These are phyloP conservation scores for Xylaria hypoxylon DNA, from an alignment of 2,329 filamentous ascomycete species.

Conservation along the genomic window DNA sequence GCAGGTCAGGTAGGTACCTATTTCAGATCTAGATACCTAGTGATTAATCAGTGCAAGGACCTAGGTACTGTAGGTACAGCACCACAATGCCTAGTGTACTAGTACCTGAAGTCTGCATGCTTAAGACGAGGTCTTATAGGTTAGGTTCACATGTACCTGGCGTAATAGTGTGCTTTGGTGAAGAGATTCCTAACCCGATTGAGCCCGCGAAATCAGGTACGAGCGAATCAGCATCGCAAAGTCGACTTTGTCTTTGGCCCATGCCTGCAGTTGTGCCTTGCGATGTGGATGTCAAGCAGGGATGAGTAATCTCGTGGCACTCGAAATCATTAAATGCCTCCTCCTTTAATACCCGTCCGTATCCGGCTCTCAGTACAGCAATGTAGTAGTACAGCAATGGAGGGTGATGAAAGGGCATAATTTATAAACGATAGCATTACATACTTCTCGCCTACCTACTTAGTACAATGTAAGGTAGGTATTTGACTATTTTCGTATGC, in stretches of 20 bases:
- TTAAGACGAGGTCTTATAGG: conserved; percentile 15
- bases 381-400: background rate
- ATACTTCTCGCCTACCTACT: conserved; percentile 1
- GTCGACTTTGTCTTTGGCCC: conserved; percentile 20
- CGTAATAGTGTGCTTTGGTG: conserved; percentile 22
- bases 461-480: no score
- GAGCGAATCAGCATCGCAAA: conserved; percentile 34
- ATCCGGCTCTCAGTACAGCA: background rate
- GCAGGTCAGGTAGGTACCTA: background rate
- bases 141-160: background rate
- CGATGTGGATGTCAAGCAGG: conserved; percentile 27
- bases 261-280: conserved; percentile 34
- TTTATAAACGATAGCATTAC: background rate
- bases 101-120: conserved; percentile 11
- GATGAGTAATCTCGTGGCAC: conserved; percentile 26
- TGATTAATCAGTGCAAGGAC: background rate
- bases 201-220: conserved; percentile 36
- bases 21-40: conserved; percentile 24
- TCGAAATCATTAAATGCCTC: conserved; percentile 23
- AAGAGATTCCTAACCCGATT: conserved; percentile 23
- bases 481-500: conserved; percentile 7
- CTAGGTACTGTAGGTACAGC: conserved; percentile 9
- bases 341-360: conserved; percentile 27
- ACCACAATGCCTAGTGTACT: background rate
- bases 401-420: background rate